Percentiles rank a stretch among this genome's conserved stretches.
These are phyloP conservation scores for Epichloe uncinata DNA, from an alignment of 2,329 filamentous ascomycete species.

Conservation along the genomic window DNA sequence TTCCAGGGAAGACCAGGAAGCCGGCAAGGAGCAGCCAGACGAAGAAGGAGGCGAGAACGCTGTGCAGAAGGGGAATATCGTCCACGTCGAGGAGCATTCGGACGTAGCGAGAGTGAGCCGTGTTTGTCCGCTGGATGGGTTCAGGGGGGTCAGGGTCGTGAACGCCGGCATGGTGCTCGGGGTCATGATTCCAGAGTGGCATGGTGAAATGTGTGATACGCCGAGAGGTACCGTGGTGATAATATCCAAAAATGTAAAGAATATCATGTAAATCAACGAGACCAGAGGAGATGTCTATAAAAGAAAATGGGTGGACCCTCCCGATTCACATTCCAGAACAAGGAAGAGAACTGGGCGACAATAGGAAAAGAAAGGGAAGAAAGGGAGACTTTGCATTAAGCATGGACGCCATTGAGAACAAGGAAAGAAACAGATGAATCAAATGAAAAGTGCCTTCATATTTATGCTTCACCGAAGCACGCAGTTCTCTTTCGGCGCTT, in stretches of 20 bases:
- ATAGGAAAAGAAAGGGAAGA: not conserved
- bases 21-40: slow-evolving; percentile 37
- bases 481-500: not conserved
- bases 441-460: not conserved
- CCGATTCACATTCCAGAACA: not conserved
- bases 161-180: slow-evolving; percentile 5
- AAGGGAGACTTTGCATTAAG: not conserved
- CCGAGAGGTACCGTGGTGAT: not conserved
- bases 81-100: slow-evolving; percentile 35
- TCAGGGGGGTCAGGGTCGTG: slow-evolving; percentile 6
- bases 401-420: not conserved
- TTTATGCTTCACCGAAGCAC: not conserved
- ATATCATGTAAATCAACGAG: not conserved
- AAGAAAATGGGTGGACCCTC: not conserved
- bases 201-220: not conserved
- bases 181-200: slow-evolving; percentile 2
- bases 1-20: slow-evolving; percentile 38
- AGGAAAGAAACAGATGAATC: not conserved
- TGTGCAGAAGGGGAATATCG: slow-evolving; percentile 30
- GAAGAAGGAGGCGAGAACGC: slow-evolving; percentile 26
- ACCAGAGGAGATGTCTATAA: not conserved
- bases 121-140: slow-evolving; percentile 10
- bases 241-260: not conserved
- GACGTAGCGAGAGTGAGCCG: slow-evolving; percentile 25
- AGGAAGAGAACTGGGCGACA: no score